phyloP scores from a whole-genome alignment of 2,329 filamentous ascomycete genomes.

The Plenodomus lindquistii region DNA sequence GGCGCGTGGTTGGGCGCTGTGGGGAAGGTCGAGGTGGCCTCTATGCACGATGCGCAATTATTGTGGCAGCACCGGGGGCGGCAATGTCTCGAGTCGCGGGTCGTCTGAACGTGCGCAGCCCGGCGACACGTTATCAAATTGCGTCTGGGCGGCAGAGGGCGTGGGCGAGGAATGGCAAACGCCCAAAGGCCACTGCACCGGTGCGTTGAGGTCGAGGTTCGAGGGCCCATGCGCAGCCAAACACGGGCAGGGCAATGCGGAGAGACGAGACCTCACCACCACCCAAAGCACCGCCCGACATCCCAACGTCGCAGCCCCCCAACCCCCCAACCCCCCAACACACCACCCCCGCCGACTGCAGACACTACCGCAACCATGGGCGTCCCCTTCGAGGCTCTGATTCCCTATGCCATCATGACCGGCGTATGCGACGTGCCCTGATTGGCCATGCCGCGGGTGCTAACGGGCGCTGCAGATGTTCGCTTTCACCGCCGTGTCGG shows the following conservation, averaged over 20 bases:
- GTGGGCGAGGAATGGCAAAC: conserved; percentile 30
- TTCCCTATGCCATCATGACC: conserved; percentile 67
- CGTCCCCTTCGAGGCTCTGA: conserved; percentile 67
- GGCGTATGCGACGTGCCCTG: conserved; percentile 52
- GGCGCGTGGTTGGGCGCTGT: conserved; percentile 27
- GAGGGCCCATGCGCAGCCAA: conserved; percentile 6
- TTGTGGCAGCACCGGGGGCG: conserved; percentile 16
- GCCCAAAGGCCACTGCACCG: conserved; percentile 28
- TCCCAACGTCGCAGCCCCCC: conserved; percentile 25
- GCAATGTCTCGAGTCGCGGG: conserved; percentile 35
- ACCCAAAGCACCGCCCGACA: conserved; percentile 14
- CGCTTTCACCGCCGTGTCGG: conserved; percentile 60
- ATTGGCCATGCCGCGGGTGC: conserved; percentile 10
- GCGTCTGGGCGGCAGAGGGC: conserved; percentile 27
- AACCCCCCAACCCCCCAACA: conserved; percentile 8
- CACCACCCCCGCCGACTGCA: conserved; percentile 1
- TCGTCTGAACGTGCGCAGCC: conserved; percentile 28
- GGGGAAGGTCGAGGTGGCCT: conserved; percentile 26
- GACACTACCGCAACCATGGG: conserved; percentile 56
- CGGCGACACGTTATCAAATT: conserved; percentile 42
- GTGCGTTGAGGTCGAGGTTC: conserved; percentile 28
- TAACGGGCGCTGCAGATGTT: conserved; percentile 57
- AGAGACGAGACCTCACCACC: conserved; percentile 12
- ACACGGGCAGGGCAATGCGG: conserved; percentile 1
- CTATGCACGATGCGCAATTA: conserved; percentile 28